These are phyloP conservation scores for Akanthomyces muscarius DNA, from an alignment of 2,329 filamentous ascomycete species.

Conservation along the genomic window DNA sequence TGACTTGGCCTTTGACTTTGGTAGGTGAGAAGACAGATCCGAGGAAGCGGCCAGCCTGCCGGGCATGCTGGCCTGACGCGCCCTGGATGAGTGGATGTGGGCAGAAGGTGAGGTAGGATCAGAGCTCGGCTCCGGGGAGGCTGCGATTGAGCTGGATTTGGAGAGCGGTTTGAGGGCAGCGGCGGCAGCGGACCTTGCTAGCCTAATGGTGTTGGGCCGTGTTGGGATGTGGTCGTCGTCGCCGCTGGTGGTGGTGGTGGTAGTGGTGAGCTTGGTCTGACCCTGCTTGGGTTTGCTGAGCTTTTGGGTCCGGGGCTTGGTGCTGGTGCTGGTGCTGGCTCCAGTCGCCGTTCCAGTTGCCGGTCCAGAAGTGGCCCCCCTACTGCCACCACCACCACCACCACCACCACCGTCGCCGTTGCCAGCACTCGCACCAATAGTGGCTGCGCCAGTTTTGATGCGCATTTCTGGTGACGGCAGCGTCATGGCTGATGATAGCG, in stretches of 20 bases:
- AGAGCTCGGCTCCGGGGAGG: constrained; percentile 33
- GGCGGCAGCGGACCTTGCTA: constrained; percentile 30
- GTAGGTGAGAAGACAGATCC: constrained; percentile 31
- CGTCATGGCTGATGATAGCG: constrained; percentile 38
- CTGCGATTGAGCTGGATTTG: neutral
- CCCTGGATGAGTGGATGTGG: constrained; percentile 10
- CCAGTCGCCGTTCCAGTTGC: constrained; percentile 15
- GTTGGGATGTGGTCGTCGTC: constrained; percentile 15
- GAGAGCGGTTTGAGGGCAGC: neutral
- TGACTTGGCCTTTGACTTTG: constrained; percentile 24
- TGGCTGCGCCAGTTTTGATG: constrained; percentile 7
- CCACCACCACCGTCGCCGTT: neutral
- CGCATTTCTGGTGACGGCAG: constrained; percentile 35
- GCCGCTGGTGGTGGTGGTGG: neutral
- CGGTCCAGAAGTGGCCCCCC: constrained; percentile 15
- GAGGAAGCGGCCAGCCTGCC: constrained; percentile 33
- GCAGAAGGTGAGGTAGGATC: constrained; percentile 24
- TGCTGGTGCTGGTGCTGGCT: constrained; percentile 8
- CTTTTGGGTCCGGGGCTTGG: constrained; percentile 6
- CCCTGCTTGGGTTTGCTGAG: neutral
- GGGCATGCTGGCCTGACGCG: constrained; percentile 36
- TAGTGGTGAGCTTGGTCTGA: constrained; percentile 1
- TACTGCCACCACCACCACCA: neutral
- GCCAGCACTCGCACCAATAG: neutral
- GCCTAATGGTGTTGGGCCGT: constrained; percentile 38